Base-by-base conservation (phyloP, 2,329 filamentous ascomycete genomes). In the Hortaea werneckii region DNA sequence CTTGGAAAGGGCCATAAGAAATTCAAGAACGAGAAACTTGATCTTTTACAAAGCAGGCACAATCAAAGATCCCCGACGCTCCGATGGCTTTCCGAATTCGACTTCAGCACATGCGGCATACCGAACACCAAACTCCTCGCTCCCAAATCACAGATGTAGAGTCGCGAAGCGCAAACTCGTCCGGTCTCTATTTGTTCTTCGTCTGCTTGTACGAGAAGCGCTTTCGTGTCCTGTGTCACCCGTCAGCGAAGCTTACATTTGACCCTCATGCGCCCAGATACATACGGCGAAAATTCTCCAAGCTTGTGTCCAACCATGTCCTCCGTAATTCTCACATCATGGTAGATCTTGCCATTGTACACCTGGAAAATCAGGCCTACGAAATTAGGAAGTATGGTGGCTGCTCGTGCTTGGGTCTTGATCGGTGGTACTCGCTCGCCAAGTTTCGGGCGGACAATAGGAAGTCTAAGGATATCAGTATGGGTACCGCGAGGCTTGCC, bases 281-380 rank as follows among this genome's bases (percentile, higher is more conserved):
- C 87, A 61, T 78, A 95, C 88, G 79, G 73, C 51, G 87, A 82
- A 65, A 95, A 95, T 69, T 95, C 89, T 58, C 89, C 89, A 56
- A 95, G 75, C 70, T 95, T 95, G 68, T 92, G 85, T 44, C 89
- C 89, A 42, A 95, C 89, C 89, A 95, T 95, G 61, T 95, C 86
- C 65, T 95, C 89, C 11, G 88, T 94, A 52, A 95, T 85, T 54
- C 75, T 76, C 45, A 95, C 76, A 56, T 92, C 85, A 57, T 83
- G 71, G 67, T 95, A 95, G 29, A 77, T 77, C 72, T 92, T 94
- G 60, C 89, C 89, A 65, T 95, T 94, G 71, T 95, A 84, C 49
- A 95, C 79, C 67, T 89, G 83, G 67, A 95, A 95, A 64, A 80
- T 82, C 58, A 94, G 72, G 10, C 88, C 88, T 44, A 95, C 87